Conservation (phyloP, 371 early-diverging fungal genomes). For the Cokeromyces recurvatus region DNA sequence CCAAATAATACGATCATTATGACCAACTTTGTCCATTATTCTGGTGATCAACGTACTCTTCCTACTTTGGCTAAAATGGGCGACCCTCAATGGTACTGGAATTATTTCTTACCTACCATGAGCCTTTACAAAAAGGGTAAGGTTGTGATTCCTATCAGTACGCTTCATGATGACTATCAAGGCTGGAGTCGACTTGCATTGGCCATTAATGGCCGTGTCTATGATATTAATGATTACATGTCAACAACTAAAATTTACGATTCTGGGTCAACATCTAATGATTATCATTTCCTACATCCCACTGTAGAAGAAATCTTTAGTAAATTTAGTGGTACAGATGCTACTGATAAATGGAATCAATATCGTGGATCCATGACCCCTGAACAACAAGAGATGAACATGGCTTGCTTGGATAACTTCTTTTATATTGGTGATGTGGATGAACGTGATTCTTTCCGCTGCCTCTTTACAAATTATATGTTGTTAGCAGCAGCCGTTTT, state of each 20-base stretch:
- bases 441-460: constrained; percentile 71
- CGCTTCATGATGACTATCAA: constrained; percentile 40
- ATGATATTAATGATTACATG: constrained; percentile 75
- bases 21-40: constrained; percentile 34
- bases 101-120: constrained; percentile 58
- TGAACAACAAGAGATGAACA: constrained; percentile 33
- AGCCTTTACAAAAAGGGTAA: constrained; percentile 66
- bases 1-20: constrained; percentile 22
- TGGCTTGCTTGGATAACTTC: constrained; percentile 75
- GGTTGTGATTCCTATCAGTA: constrained; percentile 45
- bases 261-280: constrained; percentile 31
- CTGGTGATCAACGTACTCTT: constrained; percentile 33
- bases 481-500: constrained; percentile 74
- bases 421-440: constrained; percentile 92
- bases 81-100: constrained; percentile 60
- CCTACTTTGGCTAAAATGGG: constrained; percentile 25
- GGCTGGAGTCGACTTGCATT: constrained; percentile 54
- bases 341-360: constrained; percentile 57
- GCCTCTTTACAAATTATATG: constrained; percentile 88
- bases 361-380: constrained; percentile 28
- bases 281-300: constrained; percentile 47
- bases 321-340: constrained; percentile 64
- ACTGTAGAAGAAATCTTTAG: constrained; percentile 63
- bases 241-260: constrained; percentile 37
- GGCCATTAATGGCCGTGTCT: constrained; percentile 69